Evolutionary conservation across 305 asterid genomes (phyloP).

Genomic region (Plantago coronopus): DNA sequence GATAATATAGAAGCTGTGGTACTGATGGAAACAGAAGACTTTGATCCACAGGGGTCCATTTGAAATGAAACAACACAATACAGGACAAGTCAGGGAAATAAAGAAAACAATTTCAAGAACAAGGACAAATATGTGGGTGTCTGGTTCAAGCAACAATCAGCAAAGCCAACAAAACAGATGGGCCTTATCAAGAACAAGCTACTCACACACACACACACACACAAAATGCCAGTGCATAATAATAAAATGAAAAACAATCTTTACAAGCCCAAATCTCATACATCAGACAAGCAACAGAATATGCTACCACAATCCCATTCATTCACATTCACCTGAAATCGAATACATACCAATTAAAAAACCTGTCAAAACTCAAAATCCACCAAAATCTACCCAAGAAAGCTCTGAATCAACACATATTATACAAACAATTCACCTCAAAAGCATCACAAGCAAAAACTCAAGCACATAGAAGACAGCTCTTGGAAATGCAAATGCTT

Average conservation of each 20-base stretch:
- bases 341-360: neutral
- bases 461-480: slow-evolving; percentile 5
- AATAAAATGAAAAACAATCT: slow-evolving; percentile 8
- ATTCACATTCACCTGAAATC: slow-evolving; percentile 18
- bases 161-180: slow-evolving; percentile 23
- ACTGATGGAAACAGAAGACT: slow-evolving; percentile 25
- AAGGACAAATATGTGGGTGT: slow-evolving; percentile 19
- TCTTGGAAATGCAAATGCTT: slow-evolving; percentile 33
- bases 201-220: too few relatives aligned
- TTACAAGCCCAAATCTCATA: slow-evolving; percentile 27
- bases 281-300: slow-evolving; percentile 33
- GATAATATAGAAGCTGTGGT: slow-evolving; percentile 19
- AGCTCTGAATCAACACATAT: slow-evolving; percentile 18
- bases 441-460: neutral
- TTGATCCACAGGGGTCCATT: slow-evolving; percentile 24
- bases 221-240: neutral
- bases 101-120: neutral
- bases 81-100: slow-evolving; percentile 23
- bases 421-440: slow-evolving; percentile 19
- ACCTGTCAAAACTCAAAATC: neutral
- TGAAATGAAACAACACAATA: slow-evolving; percentile 23
- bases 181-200: slow-evolving; percentile 33
- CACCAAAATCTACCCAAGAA: slow-evolving; percentile 15
- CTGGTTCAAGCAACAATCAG: slow-evolving; percentile 20
- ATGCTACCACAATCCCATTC: neutral